Conservation (phyloP, 257 asterid species). For the Mitragyna speciosa region DNA sequence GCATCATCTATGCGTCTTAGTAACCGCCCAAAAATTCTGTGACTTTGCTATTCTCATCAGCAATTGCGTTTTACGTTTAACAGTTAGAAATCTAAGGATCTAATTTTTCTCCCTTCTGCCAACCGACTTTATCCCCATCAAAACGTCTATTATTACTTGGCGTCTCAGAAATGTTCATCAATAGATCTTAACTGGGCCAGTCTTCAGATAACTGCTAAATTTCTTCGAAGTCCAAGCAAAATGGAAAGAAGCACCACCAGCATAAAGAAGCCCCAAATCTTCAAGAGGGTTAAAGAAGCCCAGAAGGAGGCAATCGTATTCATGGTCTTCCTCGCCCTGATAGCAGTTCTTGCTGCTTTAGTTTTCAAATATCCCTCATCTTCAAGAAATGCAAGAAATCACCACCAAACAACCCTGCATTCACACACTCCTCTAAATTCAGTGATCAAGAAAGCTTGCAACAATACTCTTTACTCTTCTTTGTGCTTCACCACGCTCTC, state of each 20-base stretch:
- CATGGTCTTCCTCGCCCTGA: conserved; percentile 26
- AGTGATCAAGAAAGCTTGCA: conserved; percentile 47
- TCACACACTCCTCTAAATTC: conserved; percentile 20
- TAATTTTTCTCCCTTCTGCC: background rate
- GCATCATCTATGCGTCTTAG: background rate
- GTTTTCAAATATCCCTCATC: conserved; percentile 17
- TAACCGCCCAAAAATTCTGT: background rate
- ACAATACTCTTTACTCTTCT: conserved; percentile 40
- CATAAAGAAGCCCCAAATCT: conserved; percentile 21
- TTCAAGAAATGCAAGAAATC: conserved; percentile 1
- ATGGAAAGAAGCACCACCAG: conserved; percentile 28
- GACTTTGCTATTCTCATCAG: background rate
- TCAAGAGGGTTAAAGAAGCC: conserved; percentile 29
- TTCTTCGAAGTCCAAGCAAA: background rate
- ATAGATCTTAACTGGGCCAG: background rate
- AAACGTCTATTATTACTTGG: background rate
- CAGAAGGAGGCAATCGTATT: conserved; percentile 19
- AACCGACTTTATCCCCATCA: background rate
- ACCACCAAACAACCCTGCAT: conserved; percentile 2
- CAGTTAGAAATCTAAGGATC: background rate
- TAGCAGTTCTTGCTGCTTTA: conserved; percentile 29
- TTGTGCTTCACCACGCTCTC: conserved; percentile 42
- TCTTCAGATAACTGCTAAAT: background rate
- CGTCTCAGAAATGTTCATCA: background rate
- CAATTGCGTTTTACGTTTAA: no score